Evolutionary conservation across 2,329 filamentous ascomycete species (phyloP), one percentile per base, ranked within the genome.

Genomic region (Alternaria triticimaculans): DNA sequence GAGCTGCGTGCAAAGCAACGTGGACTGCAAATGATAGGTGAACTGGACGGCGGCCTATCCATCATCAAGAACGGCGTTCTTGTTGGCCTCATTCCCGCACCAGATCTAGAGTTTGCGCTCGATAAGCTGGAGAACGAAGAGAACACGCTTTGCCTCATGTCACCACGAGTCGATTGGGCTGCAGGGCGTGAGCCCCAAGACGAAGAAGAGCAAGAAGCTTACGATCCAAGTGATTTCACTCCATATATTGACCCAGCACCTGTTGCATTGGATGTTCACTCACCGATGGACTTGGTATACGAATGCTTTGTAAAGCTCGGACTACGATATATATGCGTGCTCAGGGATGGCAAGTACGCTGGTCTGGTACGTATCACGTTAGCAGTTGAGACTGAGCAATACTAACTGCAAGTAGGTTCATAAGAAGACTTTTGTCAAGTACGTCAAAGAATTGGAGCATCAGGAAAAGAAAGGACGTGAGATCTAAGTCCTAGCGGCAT

Each of bases 271-370:
- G 96, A 99, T 75, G 92, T 97, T 28, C 88, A 90, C 70, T 96
- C 92, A 0, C 93, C 96, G 0, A 94, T 98, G 88, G 94, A 98
- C 77, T 83, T 99, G 43, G 96, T 97, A 5, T 97, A 97, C 74
- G 96, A 99, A 78, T 95, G 94, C 74, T 99, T 98, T 78, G 92
- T 93, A 55, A 99, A 99, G 81, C 85, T 99, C 9, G 96, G 96
- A 2, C 81, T 99, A 69, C 86, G 96, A 65, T 98, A 97, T 80
- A 91, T 99, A 54, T 98, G 96, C 77, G 94, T 97, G 5, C 83
- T 96, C 25, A 88, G 87, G 59, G 90, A 97, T 69, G 96, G 96
- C 23, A 89, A 88, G 65, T 99, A 93, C 81, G 92, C 92, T 3
- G 96, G 96, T 66, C 87, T 99, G 85, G 93, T 97, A 80, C 83